phyloP scores from a whole-genome alignment of 768 basidiomycete genomes.

The Mycena metata region DNA sequence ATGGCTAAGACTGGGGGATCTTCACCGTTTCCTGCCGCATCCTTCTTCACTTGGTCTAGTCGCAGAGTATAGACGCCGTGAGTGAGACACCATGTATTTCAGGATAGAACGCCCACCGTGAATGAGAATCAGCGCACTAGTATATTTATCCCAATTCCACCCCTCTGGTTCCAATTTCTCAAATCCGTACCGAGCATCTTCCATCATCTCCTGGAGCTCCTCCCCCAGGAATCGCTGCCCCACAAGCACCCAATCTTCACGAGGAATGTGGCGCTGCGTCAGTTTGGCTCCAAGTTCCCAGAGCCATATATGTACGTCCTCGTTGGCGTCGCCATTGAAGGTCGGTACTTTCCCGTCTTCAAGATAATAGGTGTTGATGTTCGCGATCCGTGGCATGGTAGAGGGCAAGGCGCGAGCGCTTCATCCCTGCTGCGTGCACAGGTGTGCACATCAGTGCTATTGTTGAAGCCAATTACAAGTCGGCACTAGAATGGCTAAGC shows the following conservation, averaged over 20 bases:
- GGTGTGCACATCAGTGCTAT: too few species aligned
- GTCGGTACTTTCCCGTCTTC: not conserved
- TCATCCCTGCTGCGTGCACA: too few species aligned
- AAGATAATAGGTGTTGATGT: not conserved
- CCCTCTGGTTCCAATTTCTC: conserved; percentile 2
- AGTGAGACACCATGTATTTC: not conserved
- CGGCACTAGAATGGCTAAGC: too few species aligned
- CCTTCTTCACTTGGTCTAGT: not conserved
- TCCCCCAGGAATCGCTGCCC: not conserved
- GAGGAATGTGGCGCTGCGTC: not conserved
- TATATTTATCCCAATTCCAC: conserved; percentile 9
- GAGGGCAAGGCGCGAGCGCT: too few species aligned
- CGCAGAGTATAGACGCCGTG: not conserved
- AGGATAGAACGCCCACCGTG: not conserved
- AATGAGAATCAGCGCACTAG: not conserved
- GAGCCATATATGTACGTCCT: conserved; percentile 9
- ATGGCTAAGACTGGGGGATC: too few species aligned
- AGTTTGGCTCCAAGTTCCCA: not conserved
- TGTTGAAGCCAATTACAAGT: too few species aligned
- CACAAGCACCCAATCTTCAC: not conserved
- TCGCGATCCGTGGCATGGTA: conserved; percentile 1
- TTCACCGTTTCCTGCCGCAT: too few species aligned
- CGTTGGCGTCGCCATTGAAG: not conserved
- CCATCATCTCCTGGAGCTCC: not conserved
- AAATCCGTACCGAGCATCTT: not conserved